phyloP scores from a whole-genome alignment of 192 early-diverging fungal species.

The Coemansia sp. region DNA sequence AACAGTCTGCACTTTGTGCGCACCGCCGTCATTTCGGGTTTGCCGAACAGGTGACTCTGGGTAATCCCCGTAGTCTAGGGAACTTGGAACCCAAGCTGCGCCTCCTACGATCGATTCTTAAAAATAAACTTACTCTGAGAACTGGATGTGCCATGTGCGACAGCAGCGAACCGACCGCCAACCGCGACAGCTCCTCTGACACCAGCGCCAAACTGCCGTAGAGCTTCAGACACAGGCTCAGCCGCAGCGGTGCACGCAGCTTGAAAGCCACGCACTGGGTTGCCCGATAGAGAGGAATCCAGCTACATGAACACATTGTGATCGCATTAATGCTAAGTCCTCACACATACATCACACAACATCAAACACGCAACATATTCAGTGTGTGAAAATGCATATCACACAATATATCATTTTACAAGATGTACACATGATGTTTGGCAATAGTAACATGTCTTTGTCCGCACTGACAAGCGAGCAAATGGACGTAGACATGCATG shows the following conservation, averaged over 20 bases:
- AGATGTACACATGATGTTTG: background rate
- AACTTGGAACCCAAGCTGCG: background rate
- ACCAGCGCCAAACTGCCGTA: conserved; percentile 44
- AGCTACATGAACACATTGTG: conserved; percentile 22
- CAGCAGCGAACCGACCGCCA: conserved; percentile 33
- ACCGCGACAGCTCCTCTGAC: conserved; percentile 22
- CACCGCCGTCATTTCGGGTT: too few species aligned
- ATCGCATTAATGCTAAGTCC: conserved; percentile 8
- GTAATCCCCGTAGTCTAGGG: too few species aligned
- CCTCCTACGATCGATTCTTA: background rate
- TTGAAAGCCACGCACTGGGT: conserved; percentile 43
- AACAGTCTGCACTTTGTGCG: background rate
- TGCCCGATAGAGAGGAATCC: conserved; percentile 37
- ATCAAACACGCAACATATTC: background rate
- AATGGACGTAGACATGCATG: background rate
- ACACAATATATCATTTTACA: too few species aligned
- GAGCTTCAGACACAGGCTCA: conserved; percentile 49
- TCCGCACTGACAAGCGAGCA: too few species aligned
- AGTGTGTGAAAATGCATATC: too few species aligned
- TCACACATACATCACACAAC: conserved; percentile 4
- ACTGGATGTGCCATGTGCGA: conserved; percentile 41
- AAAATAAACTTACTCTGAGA: conserved; percentile 28
- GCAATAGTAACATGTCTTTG: background rate
- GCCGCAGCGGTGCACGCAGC: conserved; percentile 36
- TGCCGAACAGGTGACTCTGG: too few species aligned